These are phyloP conservation scores for Aspergillus saccharolyticus DNA, from an alignment of 495 filamentous ascomycete species.

Conservation along the genomic window DNA sequence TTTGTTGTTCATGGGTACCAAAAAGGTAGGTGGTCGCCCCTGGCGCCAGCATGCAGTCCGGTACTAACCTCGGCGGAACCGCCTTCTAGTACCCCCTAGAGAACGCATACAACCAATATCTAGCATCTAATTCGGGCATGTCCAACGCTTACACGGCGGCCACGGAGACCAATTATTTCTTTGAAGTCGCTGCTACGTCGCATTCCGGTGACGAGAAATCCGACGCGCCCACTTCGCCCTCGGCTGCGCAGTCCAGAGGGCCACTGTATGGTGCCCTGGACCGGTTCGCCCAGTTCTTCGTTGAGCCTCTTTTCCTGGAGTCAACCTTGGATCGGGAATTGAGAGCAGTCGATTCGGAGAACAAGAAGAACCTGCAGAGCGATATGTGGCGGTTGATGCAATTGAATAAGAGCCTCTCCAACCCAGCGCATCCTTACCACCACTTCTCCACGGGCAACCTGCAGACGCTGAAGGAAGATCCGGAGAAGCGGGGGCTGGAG, in stretches of 20 bases:
- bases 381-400: conserved; percentile 92
- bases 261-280: conserved; percentile 88
- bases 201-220: conserved; percentile 42
- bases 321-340: conserved; percentile 90
- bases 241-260: conserved; percentile 36
- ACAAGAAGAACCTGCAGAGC: conserved; percentile 98
- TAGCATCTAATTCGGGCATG: conserved; percentile 79
- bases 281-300: conserved; percentile 97
- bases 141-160: conserved; percentile 94
- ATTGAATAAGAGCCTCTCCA: conserved; percentile 85
- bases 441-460: conserved; percentile 95
- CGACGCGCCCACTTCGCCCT: conserved; percentile 39
- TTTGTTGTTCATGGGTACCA: conserved; percentile 96
- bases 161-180: conserved; percentile 97
- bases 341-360: conserved; percentile 92
- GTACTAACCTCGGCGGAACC: background rate
- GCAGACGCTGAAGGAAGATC: conserved; percentile 80
- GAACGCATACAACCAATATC: conserved; percentile 93
- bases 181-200: conserved; percentile 77
- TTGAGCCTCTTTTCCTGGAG: conserved; percentile 82
- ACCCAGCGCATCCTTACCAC: conserved; percentile 85
- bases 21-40: conserved; percentile 59
- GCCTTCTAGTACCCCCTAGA: conserved; percentile 75
- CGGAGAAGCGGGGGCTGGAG: conserved; percentile 75
- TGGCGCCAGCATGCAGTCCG: background rate